Base-by-base conservation (phyloP, 345 rosid genomes). In the Salix viminalis region DNA sequence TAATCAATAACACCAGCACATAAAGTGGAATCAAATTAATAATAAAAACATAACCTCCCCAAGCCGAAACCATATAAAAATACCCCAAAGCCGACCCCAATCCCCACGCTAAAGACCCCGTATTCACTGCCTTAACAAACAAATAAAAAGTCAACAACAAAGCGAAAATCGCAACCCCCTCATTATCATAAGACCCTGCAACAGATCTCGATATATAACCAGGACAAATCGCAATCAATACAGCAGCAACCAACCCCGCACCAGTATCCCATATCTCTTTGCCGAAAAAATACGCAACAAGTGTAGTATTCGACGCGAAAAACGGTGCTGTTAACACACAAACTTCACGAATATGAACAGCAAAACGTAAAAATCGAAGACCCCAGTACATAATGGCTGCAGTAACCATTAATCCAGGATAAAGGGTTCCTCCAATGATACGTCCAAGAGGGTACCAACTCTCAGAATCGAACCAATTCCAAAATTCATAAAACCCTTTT, bases 401-500 rank as follows among this genome's bases (percentile, higher is more conserved):
- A 50, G 97, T 96, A 81, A 92, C 91, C 98, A 94, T 94, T 2
- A 94, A 91, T 4, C 98, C 98, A 0, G 98, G 96, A 72, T 96
- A 96, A 23, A 96, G 94, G 19, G 99, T 93, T 14, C 99, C 99
- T 0, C 99, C 99, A 37, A 96, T 86, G 80, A 96, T 96, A 9
- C 99, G 90, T 2, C 99, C 99, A 2, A 96, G 88, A n/a, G 99
- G 99, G 79, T 96, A 96, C 99, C 99, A 96, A 67, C 92, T 87
- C 88, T 96, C 99, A 7, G 89, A 90, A 48, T 96, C 99, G 77
- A 96, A 96, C 99, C 99, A 96, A 86, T 96, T 96, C 99, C 99
- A 96, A 77, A 96, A 96, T 73, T 96, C 99, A 80, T 91, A 91
- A 70, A 96, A 96, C 2, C 99, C 99, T 48, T 96, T 91, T 77